Evolutionary conservation across 2,329 filamentous ascomycete genomes (phyloP).

Genomic region (Penicillium sumatraense): DNA sequence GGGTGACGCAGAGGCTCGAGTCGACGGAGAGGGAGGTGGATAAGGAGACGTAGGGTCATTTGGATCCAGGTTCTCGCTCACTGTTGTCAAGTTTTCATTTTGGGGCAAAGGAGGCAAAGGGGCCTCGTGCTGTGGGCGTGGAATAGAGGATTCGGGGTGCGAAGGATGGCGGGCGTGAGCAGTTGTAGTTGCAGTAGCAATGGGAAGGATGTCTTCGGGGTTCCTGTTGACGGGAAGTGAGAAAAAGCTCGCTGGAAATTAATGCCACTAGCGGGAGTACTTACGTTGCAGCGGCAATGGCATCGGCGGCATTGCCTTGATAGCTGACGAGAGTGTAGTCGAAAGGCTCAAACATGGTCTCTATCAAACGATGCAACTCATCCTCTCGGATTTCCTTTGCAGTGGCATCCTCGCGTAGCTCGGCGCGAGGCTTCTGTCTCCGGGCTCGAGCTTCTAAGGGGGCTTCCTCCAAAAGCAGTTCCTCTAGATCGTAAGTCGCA

Average conservation of each 20-base stretch:
- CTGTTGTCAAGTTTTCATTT: constrained; percentile 31
- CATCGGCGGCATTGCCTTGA: constrained; percentile 55
- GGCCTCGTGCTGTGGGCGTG: constrained; percentile 29
- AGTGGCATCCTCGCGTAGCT: constrained; percentile 90
- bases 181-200: constrained; percentile 25
- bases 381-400: constrained; percentile 94
- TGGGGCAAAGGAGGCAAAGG: constrained; percentile 29
- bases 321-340: constrained; percentile 88
- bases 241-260: constrained; percentile 6
- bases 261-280: constrained; percentile 15
- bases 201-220: constrained; percentile 43
- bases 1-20: constrained; percentile 29
- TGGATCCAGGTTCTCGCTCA: constrained; percentile 35
- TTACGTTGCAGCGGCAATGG: constrained; percentile 44
- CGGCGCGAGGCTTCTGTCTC: constrained; percentile 89
- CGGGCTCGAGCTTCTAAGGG: constrained; percentile 90
- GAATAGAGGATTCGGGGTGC: constrained; percentile 37
- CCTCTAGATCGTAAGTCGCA: constrained; percentile 95
- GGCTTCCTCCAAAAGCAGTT: constrained; percentile 89
- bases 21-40: constrained; percentile 32
- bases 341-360: constrained; percentile 90
- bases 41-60: constrained; percentile 26
- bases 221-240: constrained; percentile 31
- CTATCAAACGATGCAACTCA: constrained; percentile 91
- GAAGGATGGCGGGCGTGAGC: constrained; percentile 43